phyloP scores from a whole-genome alignment of 2,329 filamentous ascomycete species.

The Colletotrichum cereale region DNA sequence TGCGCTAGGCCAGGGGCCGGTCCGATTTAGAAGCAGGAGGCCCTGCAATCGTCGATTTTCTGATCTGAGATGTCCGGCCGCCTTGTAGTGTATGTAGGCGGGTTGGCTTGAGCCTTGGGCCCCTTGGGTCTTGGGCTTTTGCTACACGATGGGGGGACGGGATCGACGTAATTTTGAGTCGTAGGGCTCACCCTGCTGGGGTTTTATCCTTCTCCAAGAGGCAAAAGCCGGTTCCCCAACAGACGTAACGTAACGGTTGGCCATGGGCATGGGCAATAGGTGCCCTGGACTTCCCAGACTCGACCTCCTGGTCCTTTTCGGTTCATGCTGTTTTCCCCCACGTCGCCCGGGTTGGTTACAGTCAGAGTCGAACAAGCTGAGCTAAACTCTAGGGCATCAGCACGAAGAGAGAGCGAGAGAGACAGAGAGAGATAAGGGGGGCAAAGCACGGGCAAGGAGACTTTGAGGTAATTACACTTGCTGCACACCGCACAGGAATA shows the following conservation, averaged over 20 bases:
- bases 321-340: background rate
- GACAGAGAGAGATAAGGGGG: background rate
- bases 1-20: conserved; percentile 36
- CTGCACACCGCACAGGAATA: conserved; percentile 10
- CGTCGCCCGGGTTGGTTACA: conserved; percentile 10
- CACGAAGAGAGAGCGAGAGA: background rate
- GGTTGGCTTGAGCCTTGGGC: conserved; percentile 2
- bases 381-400: background rate
- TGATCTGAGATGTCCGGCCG: conserved; percentile 31
- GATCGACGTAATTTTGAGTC: conserved; percentile 15
- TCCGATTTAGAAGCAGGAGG: conserved; percentile 37
- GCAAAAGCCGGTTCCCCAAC: background rate
- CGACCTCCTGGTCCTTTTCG: background rate
- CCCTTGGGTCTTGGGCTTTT: background rate
- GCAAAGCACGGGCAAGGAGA: conserved; percentile 5
- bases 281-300: background rate
- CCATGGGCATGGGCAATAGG: background rate
- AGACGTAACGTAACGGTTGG: background rate
- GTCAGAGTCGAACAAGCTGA: background rate
- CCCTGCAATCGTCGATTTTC: conserved; percentile 32
- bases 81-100: background rate
- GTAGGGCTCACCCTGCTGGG: background rate
- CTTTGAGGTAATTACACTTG: conserved; percentile 11
- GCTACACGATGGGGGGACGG: background rate
- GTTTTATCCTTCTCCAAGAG: background rate